A percentile compares a stretch with the other conserved stretches of the same genome.
phyloP scores from a whole-genome alignment of 148 eudicot genomes.

The Rhododendron kiyosumense region DNA sequence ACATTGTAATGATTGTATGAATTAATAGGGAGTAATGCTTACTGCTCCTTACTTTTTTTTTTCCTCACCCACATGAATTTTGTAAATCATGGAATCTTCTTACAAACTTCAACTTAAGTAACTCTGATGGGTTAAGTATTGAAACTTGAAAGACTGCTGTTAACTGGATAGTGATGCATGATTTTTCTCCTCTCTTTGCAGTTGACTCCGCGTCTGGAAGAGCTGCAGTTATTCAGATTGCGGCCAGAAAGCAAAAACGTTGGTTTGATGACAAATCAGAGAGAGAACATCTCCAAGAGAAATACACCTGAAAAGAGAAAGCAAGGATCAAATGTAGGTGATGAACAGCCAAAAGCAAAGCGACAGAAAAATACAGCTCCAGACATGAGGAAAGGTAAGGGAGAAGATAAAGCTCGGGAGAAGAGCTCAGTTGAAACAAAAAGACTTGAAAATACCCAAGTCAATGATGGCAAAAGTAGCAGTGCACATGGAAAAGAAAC shows the following conservation, averaged over 20 bases:
- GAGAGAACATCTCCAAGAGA: constrained; percentile 40
- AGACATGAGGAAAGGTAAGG: constrained; percentile 20
- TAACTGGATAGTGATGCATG: neutral
- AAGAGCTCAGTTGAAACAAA: constrained; percentile 25
- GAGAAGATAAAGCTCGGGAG: constrained; percentile 22
- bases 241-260: constrained; percentile 71
- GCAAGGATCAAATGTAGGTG: constrained; percentile 31
- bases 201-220: constrained; percentile 88
- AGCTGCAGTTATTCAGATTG: constrained; percentile 63
- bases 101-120: neutral
- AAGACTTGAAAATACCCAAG: constrained; percentile 25
- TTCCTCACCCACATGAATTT: neutral
- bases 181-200: constrained; percentile 17
- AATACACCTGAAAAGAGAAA: constrained; percentile 69
- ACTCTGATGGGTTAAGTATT: neutral
- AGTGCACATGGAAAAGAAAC: constrained; percentile 26
- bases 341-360: constrained; percentile 67
- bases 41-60: neutral
- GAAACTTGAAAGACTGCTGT: neutral
- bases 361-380: constrained; percentile 45
- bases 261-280: constrained; percentile 34
- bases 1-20: neutral
- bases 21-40: neutral
- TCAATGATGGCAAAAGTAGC: constrained; percentile 23
- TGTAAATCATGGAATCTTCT: neutral